Conservation (phyloP, 2,329 filamentous ascomycete genomes). For the Exophiala dermatitidis region DNA sequence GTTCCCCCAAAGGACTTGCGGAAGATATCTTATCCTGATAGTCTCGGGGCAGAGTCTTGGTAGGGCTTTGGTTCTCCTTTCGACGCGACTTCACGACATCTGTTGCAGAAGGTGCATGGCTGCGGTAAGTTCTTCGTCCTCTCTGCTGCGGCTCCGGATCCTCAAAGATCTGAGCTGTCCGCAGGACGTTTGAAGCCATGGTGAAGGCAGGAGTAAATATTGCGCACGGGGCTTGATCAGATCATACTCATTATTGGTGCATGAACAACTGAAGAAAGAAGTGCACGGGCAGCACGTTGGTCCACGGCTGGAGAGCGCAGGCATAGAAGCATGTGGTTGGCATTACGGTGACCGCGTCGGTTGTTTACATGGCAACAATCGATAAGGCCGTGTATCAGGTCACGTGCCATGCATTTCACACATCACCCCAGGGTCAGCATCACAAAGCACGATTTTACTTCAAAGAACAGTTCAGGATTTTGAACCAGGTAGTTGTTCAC, state of each 20-base stretch:
- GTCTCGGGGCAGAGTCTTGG: slow-evolving; percentile 5
- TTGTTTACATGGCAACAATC: slow-evolving; percentile 2
- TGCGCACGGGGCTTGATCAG: slow-evolving; percentile 17
- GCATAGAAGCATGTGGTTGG: background rate
- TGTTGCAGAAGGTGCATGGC: slow-evolving; percentile 19
- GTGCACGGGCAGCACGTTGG: slow-evolving; percentile 9
- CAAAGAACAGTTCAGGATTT: too few species aligned
- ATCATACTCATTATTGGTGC: slow-evolving; percentile 16
- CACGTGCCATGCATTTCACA: background rate
- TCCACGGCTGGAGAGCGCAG: slow-evolving; percentile 3
- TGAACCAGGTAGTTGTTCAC: too few species aligned
- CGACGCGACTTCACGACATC: slow-evolving; percentile 21
- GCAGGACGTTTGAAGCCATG: slow-evolving; percentile 22
- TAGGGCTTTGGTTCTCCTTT: slow-evolving; percentile 19
- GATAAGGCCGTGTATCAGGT: background rate
- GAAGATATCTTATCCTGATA: background rate
- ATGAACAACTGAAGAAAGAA: slow-evolving; percentile 1
- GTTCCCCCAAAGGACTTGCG: slow-evolving; percentile 25
- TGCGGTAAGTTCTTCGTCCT: slow-evolving; percentile 18
- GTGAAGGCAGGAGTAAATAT: slow-evolving; percentile 11
- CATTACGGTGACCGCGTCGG: background rate
- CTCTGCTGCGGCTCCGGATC: slow-evolving; percentile 21
- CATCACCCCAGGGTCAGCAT: too few species aligned
- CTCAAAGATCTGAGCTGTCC: slow-evolving; percentile 27
- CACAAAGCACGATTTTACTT: too few species aligned